Evolutionary conservation across 306 rosid genomes (phyloP).

Genomic region (Oemleria cerasiformis): DNA sequence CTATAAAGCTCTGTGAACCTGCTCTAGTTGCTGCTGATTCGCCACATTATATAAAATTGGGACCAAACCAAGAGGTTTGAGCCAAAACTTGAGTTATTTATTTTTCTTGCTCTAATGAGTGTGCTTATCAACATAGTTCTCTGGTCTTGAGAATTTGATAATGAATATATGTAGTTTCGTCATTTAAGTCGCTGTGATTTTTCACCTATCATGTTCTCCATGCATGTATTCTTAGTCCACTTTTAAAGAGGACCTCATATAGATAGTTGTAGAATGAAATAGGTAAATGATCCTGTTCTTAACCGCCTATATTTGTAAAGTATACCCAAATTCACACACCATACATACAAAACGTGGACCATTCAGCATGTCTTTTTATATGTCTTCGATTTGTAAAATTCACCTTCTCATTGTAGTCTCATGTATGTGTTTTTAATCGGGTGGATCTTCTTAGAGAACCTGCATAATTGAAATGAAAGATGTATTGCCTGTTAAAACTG

Average conservation of each 20-base stretch:
- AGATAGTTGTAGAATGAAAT: neutral
- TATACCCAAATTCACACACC: neutral
- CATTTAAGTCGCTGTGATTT: neutral
- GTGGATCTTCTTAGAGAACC: neutral
- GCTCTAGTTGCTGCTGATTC: slow-evolving; percentile 77
- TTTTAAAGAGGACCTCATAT: neutral
- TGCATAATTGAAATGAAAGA: neutral
- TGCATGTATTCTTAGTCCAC: neutral
- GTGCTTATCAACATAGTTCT: slow-evolving; percentile 14
- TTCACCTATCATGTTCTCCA: neutral
- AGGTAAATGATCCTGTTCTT: neutral
- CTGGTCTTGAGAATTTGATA: neutral
- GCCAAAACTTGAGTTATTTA: slow-evolving; percentile 10
- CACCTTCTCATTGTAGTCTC: neutral
- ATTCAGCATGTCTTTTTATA: neutral
- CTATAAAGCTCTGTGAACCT: slow-evolving; percentile 90
- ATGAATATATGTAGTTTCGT: neutral
- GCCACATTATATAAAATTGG: slow-evolving; percentile 73
- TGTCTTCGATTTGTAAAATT: neutral
- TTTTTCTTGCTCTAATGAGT: slow-evolving; percentile 8
- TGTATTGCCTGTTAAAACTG: neutral
- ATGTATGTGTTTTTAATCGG: neutral
- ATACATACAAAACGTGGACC: neutral
- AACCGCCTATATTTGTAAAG: neutral
- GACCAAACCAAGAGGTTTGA: slow-evolving; percentile 92